Conservation (phyloP, 176 grass and related monocot genomes). For the Eleusine coracana region DNA sequence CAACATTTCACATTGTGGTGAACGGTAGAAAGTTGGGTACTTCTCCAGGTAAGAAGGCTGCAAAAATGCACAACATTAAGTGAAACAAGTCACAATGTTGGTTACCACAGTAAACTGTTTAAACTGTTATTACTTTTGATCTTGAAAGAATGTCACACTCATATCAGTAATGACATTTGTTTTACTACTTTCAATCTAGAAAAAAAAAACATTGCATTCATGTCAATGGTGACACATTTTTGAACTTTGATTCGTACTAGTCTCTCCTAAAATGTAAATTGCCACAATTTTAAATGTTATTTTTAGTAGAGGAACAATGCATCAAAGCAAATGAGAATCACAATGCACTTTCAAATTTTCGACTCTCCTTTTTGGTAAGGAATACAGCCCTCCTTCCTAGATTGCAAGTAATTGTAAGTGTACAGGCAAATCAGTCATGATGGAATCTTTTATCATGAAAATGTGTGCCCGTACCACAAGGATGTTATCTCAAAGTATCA, state of each 20-base stretch:
- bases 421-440: background rate
- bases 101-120: background rate
- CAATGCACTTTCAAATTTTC: background rate
- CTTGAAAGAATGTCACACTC: background rate
- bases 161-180: background rate
- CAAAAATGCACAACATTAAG: slow-evolving; percentile 54
- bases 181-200: background rate
- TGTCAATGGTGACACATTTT: slow-evolving; percentile 8
- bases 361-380: background rate
- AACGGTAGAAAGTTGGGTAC: slow-evolving; percentile 83
- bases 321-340: background rate
- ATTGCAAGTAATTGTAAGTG: background rate
- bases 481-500: background rate
- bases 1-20: slow-evolving; percentile 60
- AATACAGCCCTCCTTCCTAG: background rate
- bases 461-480: background rate
- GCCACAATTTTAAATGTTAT: background rate
- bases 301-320: background rate
- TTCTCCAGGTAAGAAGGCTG: slow-evolving; percentile 91
- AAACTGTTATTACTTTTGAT: background rate
- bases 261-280: slow-evolving; percentile 7
- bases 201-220: background rate
- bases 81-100: slow-evolving; percentile 32
- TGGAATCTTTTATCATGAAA: background rate
- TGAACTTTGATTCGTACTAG: background rate